Conservation (phyloP, 2,329 filamentous ascomycete genomes). For the Colletotrichum sp. region DNA sequence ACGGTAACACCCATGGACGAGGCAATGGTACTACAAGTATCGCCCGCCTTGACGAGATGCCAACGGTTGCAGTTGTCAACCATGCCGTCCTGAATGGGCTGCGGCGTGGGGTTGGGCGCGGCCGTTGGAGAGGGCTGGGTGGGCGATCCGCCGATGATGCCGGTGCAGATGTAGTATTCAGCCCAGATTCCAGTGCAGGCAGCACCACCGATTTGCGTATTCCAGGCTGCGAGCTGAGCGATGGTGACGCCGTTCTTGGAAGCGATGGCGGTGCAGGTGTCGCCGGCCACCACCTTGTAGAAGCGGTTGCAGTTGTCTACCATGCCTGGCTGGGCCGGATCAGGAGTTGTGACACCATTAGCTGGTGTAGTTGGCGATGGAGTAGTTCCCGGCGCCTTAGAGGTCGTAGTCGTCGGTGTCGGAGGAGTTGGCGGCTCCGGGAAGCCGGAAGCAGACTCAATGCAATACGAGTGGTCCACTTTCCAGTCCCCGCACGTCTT, state of each 20-base stretch:
- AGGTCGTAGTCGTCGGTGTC: too few species aligned
- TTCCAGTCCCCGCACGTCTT: too few species aligned
- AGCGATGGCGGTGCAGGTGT: constrained; percentile 19
- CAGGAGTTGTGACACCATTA: too few species aligned
- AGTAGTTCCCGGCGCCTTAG: too few species aligned
- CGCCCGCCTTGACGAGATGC: constrained; percentile 23
- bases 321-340: constrained; percentile 18
- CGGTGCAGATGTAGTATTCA: neutral
- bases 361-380: too few species aligned
- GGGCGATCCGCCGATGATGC: neutral
- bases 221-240: constrained; percentile 24
- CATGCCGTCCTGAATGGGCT: constrained; percentile 32
- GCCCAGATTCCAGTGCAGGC: constrained; percentile 5
- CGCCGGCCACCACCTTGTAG: constrained; percentile 10
- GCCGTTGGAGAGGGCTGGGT: neutral
- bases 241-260: constrained; percentile 10
- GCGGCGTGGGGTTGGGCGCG: constrained; percentile 29
- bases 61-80: constrained; percentile 32
- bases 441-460: too few species aligned
- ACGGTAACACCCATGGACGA: constrained; percentile 22
- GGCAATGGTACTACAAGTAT: constrained; percentile 29
- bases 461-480: too few species aligned
- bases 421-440: neutral
- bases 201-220: neutral
- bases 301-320: constrained; percentile 26